A percentile compares a stretch with the other conserved stretches of the same genome.
phyloP scores from a whole-genome alignment of 2,329 filamentous ascomycete species.

The Fusarium pilosicola region DNA sequence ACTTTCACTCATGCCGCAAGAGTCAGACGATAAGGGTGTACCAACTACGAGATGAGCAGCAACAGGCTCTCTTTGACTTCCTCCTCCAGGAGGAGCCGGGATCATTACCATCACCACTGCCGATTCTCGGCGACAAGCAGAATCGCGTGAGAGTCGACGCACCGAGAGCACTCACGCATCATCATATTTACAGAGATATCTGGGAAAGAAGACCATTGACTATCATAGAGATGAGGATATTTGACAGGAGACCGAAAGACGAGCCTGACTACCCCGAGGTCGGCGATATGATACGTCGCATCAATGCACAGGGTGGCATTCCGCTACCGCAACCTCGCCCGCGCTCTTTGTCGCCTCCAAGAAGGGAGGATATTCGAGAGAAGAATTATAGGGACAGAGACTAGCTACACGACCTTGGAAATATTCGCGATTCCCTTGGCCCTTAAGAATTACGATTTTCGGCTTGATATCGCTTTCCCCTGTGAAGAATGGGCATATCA shows the following conservation, averaged over 20 bases:
- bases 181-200: constrained; percentile 22
- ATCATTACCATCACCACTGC: background rate
- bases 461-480: constrained; percentile 1
- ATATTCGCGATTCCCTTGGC: rapidly evolving
- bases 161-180: background rate
- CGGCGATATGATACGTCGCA: background rate
- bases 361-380: rapidly evolving
- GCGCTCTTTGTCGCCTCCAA: background rate
- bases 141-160: constrained; percentile 24
- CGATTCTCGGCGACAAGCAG: constrained; percentile 5
- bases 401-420: background rate
- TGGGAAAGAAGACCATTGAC: constrained; percentile 22
- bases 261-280: constrained; percentile 25
- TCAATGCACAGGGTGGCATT: constrained; percentile 6
- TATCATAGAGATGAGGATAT: background rate
- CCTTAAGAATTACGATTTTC: background rate
- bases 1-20: constrained; percentile 19
- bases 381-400: background rate
- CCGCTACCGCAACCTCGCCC: background rate
- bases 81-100: background rate
- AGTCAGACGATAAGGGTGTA: constrained; percentile 22
- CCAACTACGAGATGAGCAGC: constrained; percentile 19
- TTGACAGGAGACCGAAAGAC: constrained; percentile 16
- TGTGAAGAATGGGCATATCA: constrained; percentile 7
- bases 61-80: constrained; percentile 10